A percentile compares a stretch with the other conserved stretches of the same genome.
phyloP scores from a whole-genome alignment of 2,329 filamentous ascomycete genomes.

The Apiospora phragmitis region DNA sequence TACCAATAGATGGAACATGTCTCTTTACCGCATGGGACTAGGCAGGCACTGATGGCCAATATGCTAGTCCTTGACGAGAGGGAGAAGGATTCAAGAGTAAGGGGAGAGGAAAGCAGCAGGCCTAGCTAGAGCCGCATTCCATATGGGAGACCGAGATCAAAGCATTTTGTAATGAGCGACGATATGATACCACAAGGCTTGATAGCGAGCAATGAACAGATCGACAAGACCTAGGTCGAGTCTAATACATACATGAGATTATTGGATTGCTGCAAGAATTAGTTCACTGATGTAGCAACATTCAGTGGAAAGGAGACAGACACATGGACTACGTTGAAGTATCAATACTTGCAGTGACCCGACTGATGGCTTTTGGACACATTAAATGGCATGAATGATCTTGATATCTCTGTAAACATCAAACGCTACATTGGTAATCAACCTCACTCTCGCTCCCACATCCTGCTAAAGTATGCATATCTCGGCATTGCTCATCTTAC shows the following conservation, averaged over 20 bases:
- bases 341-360: background rate
- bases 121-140: background rate
- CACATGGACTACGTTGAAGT: background rate
- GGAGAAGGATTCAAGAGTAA: too few species aligned
- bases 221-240: background rate
- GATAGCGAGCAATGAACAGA: background rate
- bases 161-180: conserved; percentile 6
- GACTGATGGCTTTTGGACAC: background rate
- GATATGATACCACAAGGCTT: conserved; percentile 7
- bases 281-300: background rate
- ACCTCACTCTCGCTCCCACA: background rate
- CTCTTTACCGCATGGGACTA: background rate
- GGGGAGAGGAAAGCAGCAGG: background rate
- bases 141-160: conserved; percentile 2
- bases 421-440: background rate
- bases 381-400: background rate
- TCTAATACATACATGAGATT: background rate
- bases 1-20: background rate
- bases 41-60: background rate
- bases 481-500: background rate
- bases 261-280: background rate
- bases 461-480: background rate
- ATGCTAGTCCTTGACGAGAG: background rate
- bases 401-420: background rate
- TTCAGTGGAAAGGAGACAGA: background rate